Evolutionary conservation across 306 rosid genomes (phyloP).

Genomic region (Casuarina glauca): DNA sequence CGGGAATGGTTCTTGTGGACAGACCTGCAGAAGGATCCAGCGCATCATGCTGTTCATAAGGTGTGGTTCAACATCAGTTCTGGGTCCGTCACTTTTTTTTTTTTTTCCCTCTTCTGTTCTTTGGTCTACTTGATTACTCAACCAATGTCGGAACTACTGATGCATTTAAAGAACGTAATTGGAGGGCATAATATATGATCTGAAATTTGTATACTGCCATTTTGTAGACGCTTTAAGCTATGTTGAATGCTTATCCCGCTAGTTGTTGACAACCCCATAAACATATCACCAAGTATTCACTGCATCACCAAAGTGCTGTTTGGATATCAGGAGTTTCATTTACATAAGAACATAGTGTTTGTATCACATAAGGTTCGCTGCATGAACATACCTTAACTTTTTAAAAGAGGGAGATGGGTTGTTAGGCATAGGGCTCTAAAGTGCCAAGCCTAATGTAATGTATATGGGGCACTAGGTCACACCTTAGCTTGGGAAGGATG

Average conservation of each 20-base stretch:
- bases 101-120: conserved; percentile 8
- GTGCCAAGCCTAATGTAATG: no score
- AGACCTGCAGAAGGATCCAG: conserved; percentile 55
- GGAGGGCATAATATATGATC: background rate
- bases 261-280: background rate
- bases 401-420: background rate
- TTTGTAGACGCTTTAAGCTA: background rate
- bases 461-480: no score
- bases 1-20: conserved; percentile 68
- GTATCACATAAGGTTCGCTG: no score
- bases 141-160: conserved; percentile 8
- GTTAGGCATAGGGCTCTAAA: no score
- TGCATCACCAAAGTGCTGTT: background rate
- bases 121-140: conserved; percentile 28
- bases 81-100: conserved; percentile 3
- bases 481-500: no score
- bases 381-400: no score
- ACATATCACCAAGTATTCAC: background rate
- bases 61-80: background rate
- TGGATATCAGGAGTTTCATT: background rate
- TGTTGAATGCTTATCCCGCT: background rate
- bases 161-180: background rate
- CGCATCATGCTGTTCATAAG: conserved; percentile 56
- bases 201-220: background rate
- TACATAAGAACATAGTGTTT: no score